phyloP scores from a whole-genome alignment of 2,329 filamentous ascomycete species.

The Exophiala viscosa region DNA sequence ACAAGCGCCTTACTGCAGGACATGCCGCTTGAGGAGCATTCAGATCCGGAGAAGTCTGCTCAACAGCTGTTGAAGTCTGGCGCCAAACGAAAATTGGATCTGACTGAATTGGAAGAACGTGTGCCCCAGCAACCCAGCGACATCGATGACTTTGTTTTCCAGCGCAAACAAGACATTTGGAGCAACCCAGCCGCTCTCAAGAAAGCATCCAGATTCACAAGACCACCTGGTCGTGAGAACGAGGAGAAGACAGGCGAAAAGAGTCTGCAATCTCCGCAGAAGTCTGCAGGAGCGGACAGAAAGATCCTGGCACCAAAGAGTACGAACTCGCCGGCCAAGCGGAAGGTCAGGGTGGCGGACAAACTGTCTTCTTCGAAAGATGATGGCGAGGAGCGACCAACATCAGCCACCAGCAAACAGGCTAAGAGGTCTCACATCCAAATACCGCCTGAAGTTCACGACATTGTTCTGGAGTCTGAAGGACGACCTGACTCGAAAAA shows the following conservation, averaged over 20 bases:
- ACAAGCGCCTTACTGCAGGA: slow-evolving; percentile 46
- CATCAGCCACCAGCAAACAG: background rate
- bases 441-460: slow-evolving; percentile 1
- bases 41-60: slow-evolving; percentile 1
- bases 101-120: slow-evolving; percentile 22
- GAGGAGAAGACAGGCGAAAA: slow-evolving; percentile 4
- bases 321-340: slow-evolving; percentile 28
- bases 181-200: slow-evolving; percentile 10
- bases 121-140: slow-evolving; percentile 7
- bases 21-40: slow-evolving; percentile 36
- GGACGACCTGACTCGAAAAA: slow-evolving; percentile 1
- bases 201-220: slow-evolving; percentile 26
- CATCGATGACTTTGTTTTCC: slow-evolving; percentile 27
- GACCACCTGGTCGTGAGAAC: slow-evolving; percentile 19
- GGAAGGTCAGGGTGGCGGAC: slow-evolving; percentile 16
- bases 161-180: slow-evolving; percentile 17
- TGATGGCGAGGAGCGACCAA: slow-evolving; percentile 2
- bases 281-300: slow-evolving; percentile 7
- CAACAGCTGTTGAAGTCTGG: slow-evolving; percentile 21
- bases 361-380: slow-evolving; percentile 13
- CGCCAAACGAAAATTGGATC: slow-evolving; percentile 28
- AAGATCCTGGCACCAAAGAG: slow-evolving; percentile 28
- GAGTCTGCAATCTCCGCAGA: slow-evolving; percentile 15
- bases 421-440: slow-evolving; percentile 7
- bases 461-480: background rate